A percentile compares a stretch with the other conserved stretches of the same genome.
Evolutionary conservation across 2,329 filamentous ascomycete genomes (phyloP).

Genomic region (Didymella pomorum): DNA sequence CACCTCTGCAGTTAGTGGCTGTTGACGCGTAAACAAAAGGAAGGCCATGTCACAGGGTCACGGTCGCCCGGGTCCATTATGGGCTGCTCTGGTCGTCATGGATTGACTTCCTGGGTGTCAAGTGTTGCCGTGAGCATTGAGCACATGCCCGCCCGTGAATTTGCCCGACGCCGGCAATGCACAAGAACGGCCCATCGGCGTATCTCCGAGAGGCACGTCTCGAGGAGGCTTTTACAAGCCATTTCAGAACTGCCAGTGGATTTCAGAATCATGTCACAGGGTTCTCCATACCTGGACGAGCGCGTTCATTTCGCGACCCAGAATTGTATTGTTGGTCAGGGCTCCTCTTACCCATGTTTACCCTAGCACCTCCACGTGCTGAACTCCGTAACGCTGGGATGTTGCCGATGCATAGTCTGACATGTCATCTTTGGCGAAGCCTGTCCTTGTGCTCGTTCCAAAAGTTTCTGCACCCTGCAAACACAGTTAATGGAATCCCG

Average conservation of each 20-base stretch:
- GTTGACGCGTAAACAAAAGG: not conserved
- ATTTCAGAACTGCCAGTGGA: not conserved
- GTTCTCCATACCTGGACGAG: not conserved
- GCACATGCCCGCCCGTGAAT: constrained; percentile 21
- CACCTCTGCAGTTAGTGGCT: not conserved
- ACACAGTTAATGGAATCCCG: not conserved
- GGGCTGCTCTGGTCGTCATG: not conserved
- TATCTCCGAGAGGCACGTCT: constrained; percentile 5
- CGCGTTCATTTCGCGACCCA: constrained; percentile 6
- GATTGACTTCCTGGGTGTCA: not conserved
- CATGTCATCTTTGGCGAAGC: constrained; percentile 70
- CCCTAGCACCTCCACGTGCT: constrained; percentile 4
- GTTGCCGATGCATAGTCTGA: constrained; percentile 1
- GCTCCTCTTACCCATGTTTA: not conserved
- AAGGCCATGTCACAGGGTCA: not conserved
- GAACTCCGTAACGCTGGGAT: not conserved
- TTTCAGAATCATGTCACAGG: not conserved
- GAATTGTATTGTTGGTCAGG: not conserved
- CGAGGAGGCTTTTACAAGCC: constrained; percentile 4
- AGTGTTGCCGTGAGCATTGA: constrained; percentile 10
- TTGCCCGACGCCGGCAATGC: constrained; percentile 15
- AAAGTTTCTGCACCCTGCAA: constrained; percentile 76
- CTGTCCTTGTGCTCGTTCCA: constrained; percentile 79
- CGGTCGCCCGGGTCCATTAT: not conserved
- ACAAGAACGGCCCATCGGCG: constrained; percentile 7